These are phyloP conservation scores for Pseudofabraea citricarpa DNA, from an alignment of 2,329 filamentous ascomycete genomes.

Conservation along the genomic window DNA sequence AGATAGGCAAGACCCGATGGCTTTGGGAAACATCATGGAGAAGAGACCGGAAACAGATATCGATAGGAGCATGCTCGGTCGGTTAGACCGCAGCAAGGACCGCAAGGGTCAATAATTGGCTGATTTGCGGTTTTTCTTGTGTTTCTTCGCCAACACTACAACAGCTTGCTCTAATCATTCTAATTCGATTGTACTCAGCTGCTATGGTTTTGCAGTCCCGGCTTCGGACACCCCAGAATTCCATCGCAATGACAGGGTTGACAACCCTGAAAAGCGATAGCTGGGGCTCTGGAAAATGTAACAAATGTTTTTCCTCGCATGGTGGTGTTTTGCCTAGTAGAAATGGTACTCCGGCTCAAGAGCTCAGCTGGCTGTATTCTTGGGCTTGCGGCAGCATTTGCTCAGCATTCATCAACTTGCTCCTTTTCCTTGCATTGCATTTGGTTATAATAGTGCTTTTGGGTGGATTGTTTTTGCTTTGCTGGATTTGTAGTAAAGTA, in stretches of 20 bases:
- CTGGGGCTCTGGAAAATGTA: too few relatives aligned
- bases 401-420: background rate
- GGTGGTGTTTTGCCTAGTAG: too few relatives aligned
- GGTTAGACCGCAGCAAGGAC: slow-evolving; percentile 14
- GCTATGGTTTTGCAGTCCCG: background rate
- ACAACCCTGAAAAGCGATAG: too few relatives aligned
- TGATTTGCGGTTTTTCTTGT: background rate
- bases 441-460: background rate
- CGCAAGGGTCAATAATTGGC: slow-evolving; percentile 16
- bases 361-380: slow-evolving; percentile 3
- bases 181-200: background rate
- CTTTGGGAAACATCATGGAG: slow-evolving; percentile 27
- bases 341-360: background rate
- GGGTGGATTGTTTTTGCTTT: background rate
- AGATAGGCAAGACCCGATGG: slow-evolving; percentile 27
- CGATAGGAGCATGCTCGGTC: slow-evolving; percentile 26
- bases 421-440: background rate
- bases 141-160: background rate
- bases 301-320: too few relatives aligned
- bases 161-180: background rate
- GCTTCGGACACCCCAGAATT: too few relatives aligned
- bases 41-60: slow-evolving; percentile 25
- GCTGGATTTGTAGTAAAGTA: slow-evolving; percentile 1
- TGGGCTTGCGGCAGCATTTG: background rate
- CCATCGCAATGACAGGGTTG: too few relatives aligned